A percentile compares a stretch with the other conserved stretches of the same genome.
Conservation (phyloP, 768 basidiomycete genomes). For the Leccinum subtestaceum region DNA sequence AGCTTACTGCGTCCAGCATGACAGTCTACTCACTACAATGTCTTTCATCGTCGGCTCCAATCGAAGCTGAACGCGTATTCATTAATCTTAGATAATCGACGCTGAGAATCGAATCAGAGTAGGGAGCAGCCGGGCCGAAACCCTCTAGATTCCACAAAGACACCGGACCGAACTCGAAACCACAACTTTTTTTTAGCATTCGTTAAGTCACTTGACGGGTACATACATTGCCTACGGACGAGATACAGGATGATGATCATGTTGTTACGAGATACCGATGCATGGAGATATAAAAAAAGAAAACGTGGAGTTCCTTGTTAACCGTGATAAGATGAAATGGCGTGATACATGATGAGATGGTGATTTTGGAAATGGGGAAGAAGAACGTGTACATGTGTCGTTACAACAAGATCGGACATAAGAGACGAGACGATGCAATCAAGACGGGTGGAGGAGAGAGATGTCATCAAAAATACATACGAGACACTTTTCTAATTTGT, state of each 20-base stretch:
- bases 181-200: not conserved
- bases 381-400: not conserved
- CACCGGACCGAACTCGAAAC: not conserved
- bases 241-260: not conserved
- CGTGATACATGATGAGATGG: not conserved
- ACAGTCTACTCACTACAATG: not conserved
- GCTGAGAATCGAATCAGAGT: not conserved
- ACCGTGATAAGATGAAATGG: not conserved
- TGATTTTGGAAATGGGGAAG: not conserved
- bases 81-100: constrained; percentile 7
- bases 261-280: not conserved
- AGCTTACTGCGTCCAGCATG: not conserved
- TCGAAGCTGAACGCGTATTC: not conserved
- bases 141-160: not conserved
- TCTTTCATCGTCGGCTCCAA: not conserved
- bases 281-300: not conserved
- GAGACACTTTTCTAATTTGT: not conserved
- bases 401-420: not conserved
- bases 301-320: not conserved
- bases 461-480: not conserved
- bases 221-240: not conserved
- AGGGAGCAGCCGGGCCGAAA: not conserved
- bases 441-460: not conserved
- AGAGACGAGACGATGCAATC: not conserved
- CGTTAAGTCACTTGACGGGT: not conserved